Evolutionary conservation across 306 rosid genomes (phyloP).

Genomic region (Elaeagnus macrophylla): DNA sequence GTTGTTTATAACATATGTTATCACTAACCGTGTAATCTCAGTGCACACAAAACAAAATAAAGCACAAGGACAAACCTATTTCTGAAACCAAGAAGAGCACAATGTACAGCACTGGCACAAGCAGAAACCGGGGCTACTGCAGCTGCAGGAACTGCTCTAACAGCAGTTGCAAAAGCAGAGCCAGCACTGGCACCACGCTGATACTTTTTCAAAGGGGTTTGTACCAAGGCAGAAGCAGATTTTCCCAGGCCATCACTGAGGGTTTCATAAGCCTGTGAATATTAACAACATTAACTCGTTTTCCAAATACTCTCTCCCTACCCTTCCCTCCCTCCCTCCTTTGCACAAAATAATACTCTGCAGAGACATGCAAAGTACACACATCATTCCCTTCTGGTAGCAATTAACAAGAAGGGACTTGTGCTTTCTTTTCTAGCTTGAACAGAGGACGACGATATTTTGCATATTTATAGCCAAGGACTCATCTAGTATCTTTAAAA

Average conservation of each 20-base stretch:
- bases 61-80: slow-evolving; percentile 52
- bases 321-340: not conserved
- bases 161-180: slow-evolving; percentile 85
- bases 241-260: slow-evolving; percentile 86
- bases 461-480: not conserved
- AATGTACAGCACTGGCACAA: slow-evolving; percentile 91
- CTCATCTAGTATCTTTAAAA: not conserved
- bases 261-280: slow-evolving; percentile 76
- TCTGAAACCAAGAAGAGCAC: slow-evolving; percentile 82
- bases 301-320: not conserved
- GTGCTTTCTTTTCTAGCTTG: too few species aligned
- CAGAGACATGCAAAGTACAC: too few species aligned
- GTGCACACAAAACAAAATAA: slow-evolving; percentile 15
- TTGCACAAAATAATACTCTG: too few species aligned
- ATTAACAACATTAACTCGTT: slow-evolving; percentile 10
- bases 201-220: slow-evolving; percentile 69
- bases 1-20: slow-evolving; percentile 5
- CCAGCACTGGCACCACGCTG: slow-evolving; percentile 91
- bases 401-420: too few species aligned
- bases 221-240: slow-evolving; percentile 90
- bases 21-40: slow-evolving; percentile 4
- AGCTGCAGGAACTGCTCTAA: slow-evolving; percentile 81
- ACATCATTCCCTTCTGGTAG: too few species aligned
- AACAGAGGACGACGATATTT: too few species aligned
- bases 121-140: slow-evolving; percentile 97